Conservation (phyloP, 345 rosid genomes). For the Raphanus sativus region DNA sequence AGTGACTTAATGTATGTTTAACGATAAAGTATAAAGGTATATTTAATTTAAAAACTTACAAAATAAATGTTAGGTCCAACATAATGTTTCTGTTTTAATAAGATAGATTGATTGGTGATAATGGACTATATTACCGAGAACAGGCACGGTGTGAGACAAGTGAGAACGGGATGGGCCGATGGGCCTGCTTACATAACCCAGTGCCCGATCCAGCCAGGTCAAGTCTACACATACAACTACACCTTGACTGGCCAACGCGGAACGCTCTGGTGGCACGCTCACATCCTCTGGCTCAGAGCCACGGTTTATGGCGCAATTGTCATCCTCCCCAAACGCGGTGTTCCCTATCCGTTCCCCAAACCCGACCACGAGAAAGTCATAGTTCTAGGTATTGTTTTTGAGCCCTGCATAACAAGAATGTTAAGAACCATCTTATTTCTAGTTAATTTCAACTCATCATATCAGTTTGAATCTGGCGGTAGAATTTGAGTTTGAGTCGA, state of each 20-base stretch:
- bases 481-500: background rate
- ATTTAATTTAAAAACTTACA: no score
- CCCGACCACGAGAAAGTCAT: constrained; percentile 72
- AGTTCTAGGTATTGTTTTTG: constrained; percentile 43
- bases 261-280: constrained; percentile 89
- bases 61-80: no score
- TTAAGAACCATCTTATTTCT: background rate
- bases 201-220: constrained; percentile 84
- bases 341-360: constrained; percentile 85
- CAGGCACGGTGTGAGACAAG: constrained; percentile 85
- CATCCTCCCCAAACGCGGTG: constrained; percentile 75
- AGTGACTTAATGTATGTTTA: no score
- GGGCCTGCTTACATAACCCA: constrained; percentile 94
- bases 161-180: constrained; percentile 89
- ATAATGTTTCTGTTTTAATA: no score
- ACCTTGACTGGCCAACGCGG: constrained; percentile 89
- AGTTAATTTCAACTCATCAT: background rate
- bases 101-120: background rate
- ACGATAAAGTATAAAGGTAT: no score
- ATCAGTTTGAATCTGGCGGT: background rate
- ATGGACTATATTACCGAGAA: background rate
- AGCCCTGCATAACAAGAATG: background rate
- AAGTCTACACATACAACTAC: constrained; percentile 70
- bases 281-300: constrained; percentile 87
- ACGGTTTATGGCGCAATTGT: constrained; percentile 84